Evolutionary conservation across 495 filamentous ascomycete genomes (phyloP).

Genomic region (Hypoxylon rickii): DNA sequence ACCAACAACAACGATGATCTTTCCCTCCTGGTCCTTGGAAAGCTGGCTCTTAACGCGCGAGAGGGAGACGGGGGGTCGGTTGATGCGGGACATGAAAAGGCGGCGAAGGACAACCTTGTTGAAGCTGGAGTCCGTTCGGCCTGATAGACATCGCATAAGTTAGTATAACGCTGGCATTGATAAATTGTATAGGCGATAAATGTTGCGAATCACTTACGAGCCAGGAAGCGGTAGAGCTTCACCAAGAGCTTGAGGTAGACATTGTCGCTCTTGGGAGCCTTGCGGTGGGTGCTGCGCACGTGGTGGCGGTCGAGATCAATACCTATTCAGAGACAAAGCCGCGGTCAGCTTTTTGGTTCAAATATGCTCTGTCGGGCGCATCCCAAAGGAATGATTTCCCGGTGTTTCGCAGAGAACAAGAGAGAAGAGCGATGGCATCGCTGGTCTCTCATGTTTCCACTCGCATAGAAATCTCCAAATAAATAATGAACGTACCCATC

Average conservation of each 20-base stretch:
- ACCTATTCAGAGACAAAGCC: slow-evolving; percentile 55
- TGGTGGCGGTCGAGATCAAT: slow-evolving; percentile 81
- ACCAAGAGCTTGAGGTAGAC: slow-evolving; percentile 96
- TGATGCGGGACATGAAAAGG: slow-evolving; percentile 96
- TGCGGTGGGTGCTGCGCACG: slow-evolving; percentile 84
- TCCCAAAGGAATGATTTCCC: slow-evolving; percentile 38
- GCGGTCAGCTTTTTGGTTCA: slow-evolving; percentile 58
- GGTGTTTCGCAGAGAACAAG: slow-evolving; percentile 44
- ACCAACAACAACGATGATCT: slow-evolving; percentile 90
- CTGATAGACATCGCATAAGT: slow-evolving; percentile 48
- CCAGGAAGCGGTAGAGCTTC: slow-evolving; percentile 98
- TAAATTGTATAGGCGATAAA: no score
- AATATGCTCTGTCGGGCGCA: slow-evolving; percentile 34
- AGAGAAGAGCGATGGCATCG: slow-evolving; percentile 13
- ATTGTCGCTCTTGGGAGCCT: slow-evolving; percentile 97
- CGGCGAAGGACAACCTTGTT: slow-evolving; percentile 96
- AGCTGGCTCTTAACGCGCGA: slow-evolving; percentile 80
- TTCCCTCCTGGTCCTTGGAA: slow-evolving; percentile 71
- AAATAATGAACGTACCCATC: slow-evolving; percentile 55
- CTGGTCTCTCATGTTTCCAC: slow-evolving; percentile 40
- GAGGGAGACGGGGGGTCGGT: slow-evolving; percentile 92
- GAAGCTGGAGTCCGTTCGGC: slow-evolving; percentile 94
- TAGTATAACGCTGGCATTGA: no score
- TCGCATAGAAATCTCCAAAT: slow-evolving; percentile 49
- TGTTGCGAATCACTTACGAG: slow-evolving; percentile 67